Evolutionary conservation across 2,329 filamentous ascomycete species (phyloP), one percentile per base, ranked within the genome.

Genomic region (Pseudogymnoascus sp.): DNA sequence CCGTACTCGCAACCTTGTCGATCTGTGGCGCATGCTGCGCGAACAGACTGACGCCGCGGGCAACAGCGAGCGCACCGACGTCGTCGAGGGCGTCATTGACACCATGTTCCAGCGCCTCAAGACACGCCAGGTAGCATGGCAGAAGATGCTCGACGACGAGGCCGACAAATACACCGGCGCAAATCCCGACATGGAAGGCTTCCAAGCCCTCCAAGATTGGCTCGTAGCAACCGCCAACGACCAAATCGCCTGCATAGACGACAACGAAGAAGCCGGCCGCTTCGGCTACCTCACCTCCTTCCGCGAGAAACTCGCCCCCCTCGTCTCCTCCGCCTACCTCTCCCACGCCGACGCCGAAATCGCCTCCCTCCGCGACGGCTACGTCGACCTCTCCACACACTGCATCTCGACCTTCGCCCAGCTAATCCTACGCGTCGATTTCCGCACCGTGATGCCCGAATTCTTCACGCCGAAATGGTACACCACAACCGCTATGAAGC

Each of bases 171-270:
- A 92, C 76, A 88, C 89, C 75, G 73, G 77, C 2, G 80, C 77
- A 65, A 80, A 76, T 67, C 67, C 70, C n/a, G 85, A 87, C 60
- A 76, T 86, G 7, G 85, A 89, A 62, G 83, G 86, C 14, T 87
- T 90, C 72, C 92, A 96, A 74, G 85, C 89, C 2, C 80, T 96
- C 28, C 90, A 96, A 74, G 95, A 99, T 78, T 99, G 93, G 92
- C 88, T 99, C 64, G 87, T 99, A 62, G 93, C 95, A 54, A 92
- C 96, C 64, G 95, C 96, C 70, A 99, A 99, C 78, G 95, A 99
- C 77, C 95, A 99, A 76, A 98, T 99, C 74, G 93, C 93, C 64
- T 97, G 92, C 76, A 96, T 99, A 72, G 95, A 98, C 75, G 96
- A 98, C 73, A 89, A 89, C 69, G 89, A 91, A 66, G 89, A 90